A percentile compares a stretch with the other conserved stretches of the same genome.
These are phyloP conservation scores for Saccharomycopsis sp. DNA, from an alignment of 805 yeast genomes.

Conservation along the genomic window DNA sequence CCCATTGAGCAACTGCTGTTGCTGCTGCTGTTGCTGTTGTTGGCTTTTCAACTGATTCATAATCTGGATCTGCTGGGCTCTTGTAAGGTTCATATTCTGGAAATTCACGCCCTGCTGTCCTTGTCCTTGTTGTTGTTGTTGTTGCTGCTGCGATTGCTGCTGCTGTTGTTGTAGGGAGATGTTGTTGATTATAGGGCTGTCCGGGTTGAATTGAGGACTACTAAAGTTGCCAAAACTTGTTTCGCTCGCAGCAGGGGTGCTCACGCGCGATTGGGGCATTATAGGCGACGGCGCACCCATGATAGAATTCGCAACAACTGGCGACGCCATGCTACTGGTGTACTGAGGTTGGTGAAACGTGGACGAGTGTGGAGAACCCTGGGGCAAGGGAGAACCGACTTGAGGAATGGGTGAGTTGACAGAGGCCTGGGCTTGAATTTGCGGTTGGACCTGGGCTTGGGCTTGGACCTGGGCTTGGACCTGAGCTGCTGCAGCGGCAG, in stretches of 20 bases:
- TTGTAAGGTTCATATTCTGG: no score
- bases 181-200: conserved; percentile 1
- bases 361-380: no score
- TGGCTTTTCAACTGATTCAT: conserved; percentile 6
- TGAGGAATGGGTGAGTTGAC: no score
- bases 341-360: neutral
- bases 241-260: conserved; percentile 10
- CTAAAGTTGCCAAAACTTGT: conserved; percentile 9
- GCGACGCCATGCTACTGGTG: no score
- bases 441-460: conserved; percentile 9
- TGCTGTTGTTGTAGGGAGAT: conserved; percentile 4
- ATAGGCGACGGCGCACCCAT: conserved; percentile 4
- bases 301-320: neutral
- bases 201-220: conserved; percentile 8
- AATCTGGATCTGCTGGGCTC: conserved; percentile 7
- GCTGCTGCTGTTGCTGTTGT: no score
- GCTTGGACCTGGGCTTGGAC: conserved; percentile 1
- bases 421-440: no score
- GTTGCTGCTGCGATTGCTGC: neutral
- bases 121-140: no score
- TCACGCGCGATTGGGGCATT: conserved; percentile 2
- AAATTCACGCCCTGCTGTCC: no score
- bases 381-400: no score
- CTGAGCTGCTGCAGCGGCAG: conserved; percentile 6
- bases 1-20: no score